Base-by-base conservation (phyloP, 805 yeast species). In the Saturnispora quitensis region DNA sequence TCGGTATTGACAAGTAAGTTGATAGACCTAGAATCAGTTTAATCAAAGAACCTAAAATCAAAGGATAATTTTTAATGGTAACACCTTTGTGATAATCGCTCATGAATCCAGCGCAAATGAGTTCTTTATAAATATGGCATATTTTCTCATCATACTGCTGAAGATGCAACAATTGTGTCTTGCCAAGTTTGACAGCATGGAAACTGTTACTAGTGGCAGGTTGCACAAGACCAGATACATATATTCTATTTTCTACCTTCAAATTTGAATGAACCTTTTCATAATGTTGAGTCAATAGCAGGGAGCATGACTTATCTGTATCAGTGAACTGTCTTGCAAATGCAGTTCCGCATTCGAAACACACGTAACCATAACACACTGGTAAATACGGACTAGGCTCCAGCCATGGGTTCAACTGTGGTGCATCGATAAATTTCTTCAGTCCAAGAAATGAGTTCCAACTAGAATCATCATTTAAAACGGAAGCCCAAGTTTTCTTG, bases 361-460 rank as follows among this genome's bases (percentile, higher is more conserved):
- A 47, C 5, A 47, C 18, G 38, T 33, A 47, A 9, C 49, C 49
- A 24, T 34, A 27, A 25, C 22, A 25, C 9, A 47, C 20, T 12
- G 49, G 49, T 47, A 47, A 38, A 27, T 47, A 47, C 4, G 49
- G 49, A 38, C 49, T 47, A 35, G 49, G 49, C 12, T 27, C 43
- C 9, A 27, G 13, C 27, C 27, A 47, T 17, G 49, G 49, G 4
- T 20, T 24, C 4, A 27, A 17, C 18, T 36, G 31, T 13, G 36
- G 35, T 17, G 49, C 22, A 24, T 36, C 43, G 25, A 47, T 36
- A 22, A 36, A 25, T 7, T 27, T 47, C 38, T 38, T 47, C 6
- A 27, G 15, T 17, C 25, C 38, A 17, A 47, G 38, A 17, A 47
- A 47, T 4, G 38, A 22, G 6, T 25, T 38, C 49, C 49, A 47